Evolutionary conservation across 441 rosid species (phyloP).

Genomic region (Geranium incanum): DNA sequence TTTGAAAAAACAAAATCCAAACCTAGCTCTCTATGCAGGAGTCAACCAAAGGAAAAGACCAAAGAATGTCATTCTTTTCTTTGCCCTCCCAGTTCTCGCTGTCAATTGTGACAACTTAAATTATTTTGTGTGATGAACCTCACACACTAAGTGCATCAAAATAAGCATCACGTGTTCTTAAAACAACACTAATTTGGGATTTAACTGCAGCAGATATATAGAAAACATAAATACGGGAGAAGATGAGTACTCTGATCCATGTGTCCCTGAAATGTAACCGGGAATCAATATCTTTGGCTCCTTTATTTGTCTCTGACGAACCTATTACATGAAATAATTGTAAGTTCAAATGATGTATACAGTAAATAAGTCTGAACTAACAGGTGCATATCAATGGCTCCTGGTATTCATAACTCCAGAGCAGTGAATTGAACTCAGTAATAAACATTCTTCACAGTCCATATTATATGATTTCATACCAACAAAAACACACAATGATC

Average conservation of each 20-base stretch:
- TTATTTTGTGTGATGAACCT: too few species aligned
- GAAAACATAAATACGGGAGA: background rate
- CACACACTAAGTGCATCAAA: background rate
- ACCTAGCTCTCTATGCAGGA: too few species aligned
- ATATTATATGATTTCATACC: too few species aligned
- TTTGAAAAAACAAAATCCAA: too few species aligned
- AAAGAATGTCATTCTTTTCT: too few species aligned
- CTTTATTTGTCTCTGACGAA: constrained; percentile 16
- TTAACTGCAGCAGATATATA: background rate
- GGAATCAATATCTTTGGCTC: constrained; percentile 14
- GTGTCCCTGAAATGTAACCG: constrained; percentile 15
- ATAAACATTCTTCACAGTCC: background rate
- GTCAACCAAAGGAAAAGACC: too few species aligned
- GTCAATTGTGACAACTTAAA: too few species aligned
- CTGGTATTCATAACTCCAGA: background rate
- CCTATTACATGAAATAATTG: constrained; percentile 24
- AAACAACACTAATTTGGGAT: background rate
- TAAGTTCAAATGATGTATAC: background rate
- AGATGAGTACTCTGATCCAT: constrained; percentile 31
- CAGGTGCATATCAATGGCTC: background rate
- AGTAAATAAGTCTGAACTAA: background rate
- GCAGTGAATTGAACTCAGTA: background rate
- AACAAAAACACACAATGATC: too few species aligned
- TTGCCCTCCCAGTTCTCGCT: too few species aligned
- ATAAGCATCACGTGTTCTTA: background rate